These are phyloP conservation scores for Calcarisporium arbuscula DNA, from an alignment of 2,329 filamentous ascomycete genomes.

Conservation along the genomic window DNA sequence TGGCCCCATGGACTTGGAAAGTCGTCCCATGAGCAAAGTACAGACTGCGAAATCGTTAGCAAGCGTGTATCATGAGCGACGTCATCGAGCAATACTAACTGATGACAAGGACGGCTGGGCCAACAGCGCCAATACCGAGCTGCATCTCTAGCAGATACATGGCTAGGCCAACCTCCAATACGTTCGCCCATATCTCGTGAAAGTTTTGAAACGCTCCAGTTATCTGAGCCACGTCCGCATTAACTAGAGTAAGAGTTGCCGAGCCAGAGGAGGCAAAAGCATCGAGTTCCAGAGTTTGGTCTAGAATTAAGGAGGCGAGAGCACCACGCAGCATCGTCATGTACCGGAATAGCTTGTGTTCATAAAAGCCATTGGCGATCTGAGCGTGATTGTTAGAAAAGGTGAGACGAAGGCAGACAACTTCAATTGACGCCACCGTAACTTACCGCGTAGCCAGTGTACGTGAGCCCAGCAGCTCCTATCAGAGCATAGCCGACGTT, in stretches of 20 bases:
- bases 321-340: constrained; percentile 23
- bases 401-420: background rate
- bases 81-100: too few relatives aligned
- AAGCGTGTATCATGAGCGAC: background rate
- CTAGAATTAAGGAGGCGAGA: constrained; percentile 19
- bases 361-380: constrained; percentile 14
- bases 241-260: constrained; percentile 37
- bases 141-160: constrained; percentile 39
- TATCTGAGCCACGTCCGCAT: constrained; percentile 36
- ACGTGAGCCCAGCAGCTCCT: constrained; percentile 30
- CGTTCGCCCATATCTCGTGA: constrained; percentile 35
- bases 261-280: constrained; percentile 9
- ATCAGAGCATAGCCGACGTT: constrained; percentile 31
- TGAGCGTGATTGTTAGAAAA: background rate
- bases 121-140: constrained; percentile 37
- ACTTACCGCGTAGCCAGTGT: constrained; percentile 32
- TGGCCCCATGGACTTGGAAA: constrained; percentile 9
- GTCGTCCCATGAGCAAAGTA: constrained; percentile 5
- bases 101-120: constrained; percentile 32
- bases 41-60: constrained; percentile 6
- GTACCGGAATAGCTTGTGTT: constrained; percentile 20
- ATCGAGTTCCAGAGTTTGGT: constrained; percentile 11
- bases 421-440: background rate
- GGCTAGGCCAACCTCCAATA: constrained; percentile 35
- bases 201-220: constrained; percentile 25